Evolutionary conservation across 177 flowering plant genomes (phyloP).

Genomic region (Tripterygium wilfordii): DNA sequence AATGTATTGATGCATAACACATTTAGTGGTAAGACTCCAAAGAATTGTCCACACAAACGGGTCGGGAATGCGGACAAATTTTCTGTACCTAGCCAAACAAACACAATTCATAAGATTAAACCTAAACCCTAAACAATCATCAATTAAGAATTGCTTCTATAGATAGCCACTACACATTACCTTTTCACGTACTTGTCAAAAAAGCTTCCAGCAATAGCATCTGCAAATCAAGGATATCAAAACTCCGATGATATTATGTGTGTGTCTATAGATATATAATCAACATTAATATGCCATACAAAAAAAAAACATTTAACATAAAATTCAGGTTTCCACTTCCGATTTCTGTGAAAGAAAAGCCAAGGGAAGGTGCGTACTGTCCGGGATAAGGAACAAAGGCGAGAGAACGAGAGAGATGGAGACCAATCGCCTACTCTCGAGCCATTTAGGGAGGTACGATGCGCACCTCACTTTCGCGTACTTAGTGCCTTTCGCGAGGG

Average conservation of each 20-base stretch:
- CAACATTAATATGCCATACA: too few relatives aligned
- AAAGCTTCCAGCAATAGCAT: constrained; percentile 43
- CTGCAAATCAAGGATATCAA: constrained; percentile 27
- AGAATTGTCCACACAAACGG: too few relatives aligned
- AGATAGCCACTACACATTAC: constrained; percentile 30
- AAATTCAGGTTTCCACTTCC: too few relatives aligned
- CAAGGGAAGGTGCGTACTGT: constrained; percentile 25
- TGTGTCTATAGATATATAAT: too few relatives aligned
- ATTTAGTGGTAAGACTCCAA: too few relatives aligned
- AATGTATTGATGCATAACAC: too few relatives aligned
- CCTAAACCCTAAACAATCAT: background rate
- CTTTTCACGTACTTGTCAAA: constrained; percentile 75
- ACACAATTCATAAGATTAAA: background rate
- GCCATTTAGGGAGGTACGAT: constrained; percentile 18
- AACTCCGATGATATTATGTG: background rate
- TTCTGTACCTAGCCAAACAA: too few relatives aligned
- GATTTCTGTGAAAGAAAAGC: background rate
- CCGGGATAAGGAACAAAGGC: constrained; percentile 29
- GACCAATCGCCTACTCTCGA: constrained; percentile 45
- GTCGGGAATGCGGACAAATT: too few relatives aligned
- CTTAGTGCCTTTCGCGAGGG: background rate
- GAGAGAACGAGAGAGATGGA: constrained; percentile 42
- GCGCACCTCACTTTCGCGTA: constrained; percentile 30
- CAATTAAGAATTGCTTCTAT: too few relatives aligned
- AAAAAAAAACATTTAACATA: too few relatives aligned